Percentiles rank a stretch among this genome's conserved stretches.
Conservation (phyloP, 129 eudicot genomes). For the Deinandra increscens region DNA sequence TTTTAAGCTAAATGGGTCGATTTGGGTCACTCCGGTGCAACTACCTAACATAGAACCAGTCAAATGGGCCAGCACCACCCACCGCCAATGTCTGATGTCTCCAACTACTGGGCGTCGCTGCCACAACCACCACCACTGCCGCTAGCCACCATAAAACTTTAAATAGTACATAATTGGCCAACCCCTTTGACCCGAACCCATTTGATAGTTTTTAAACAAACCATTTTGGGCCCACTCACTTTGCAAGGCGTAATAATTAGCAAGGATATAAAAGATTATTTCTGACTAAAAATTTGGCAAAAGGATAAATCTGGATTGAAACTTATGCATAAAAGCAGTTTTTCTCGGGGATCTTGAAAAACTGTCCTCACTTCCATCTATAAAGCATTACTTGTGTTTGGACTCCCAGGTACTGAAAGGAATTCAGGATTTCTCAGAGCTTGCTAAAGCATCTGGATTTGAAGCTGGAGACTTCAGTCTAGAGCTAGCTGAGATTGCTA, state of each 20-base stretch:
- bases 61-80: neutral
- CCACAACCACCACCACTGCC: neutral
- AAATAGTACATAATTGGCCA: neutral
- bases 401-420: slow-evolving; percentile 61
- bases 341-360: neutral
- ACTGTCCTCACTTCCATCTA: neutral
- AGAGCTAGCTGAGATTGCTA: slow-evolving; percentile 33
- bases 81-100: neutral
- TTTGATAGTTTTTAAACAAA: no score
- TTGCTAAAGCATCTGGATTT: slow-evolving; percentile 66
- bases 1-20: neutral
- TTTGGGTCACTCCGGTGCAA: neutral
- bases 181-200: no score
- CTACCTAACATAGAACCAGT: neutral
- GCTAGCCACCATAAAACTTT: neutral
- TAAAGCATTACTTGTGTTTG: neutral
- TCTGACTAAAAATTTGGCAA: neutral
- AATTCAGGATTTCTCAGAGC: slow-evolving; percentile 56
- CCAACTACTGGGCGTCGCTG: neutral
- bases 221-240: no score
- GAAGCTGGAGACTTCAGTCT: slow-evolving; percentile 44
- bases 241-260: neutral
- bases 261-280: neutral
- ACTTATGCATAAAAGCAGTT: neutral
- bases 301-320: neutral